Base-by-base conservation (phyloP, 768 basidiomycete species). In the Rhizopogon vinicolor region DNA sequence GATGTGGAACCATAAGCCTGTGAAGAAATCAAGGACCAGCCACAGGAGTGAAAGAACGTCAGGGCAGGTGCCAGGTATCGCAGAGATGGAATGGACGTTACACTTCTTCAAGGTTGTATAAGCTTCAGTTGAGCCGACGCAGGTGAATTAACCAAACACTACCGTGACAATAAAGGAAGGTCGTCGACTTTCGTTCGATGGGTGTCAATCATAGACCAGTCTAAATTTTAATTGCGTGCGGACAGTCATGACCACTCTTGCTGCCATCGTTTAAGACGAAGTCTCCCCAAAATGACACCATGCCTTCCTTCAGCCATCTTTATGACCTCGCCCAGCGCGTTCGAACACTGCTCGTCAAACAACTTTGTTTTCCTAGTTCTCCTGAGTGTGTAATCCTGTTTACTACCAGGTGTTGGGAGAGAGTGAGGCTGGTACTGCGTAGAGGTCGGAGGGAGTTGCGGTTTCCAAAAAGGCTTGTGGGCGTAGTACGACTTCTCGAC, bases 261-360 rank as follows among this genome's bases (percentile, higher is more conserved):
- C 9, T 56, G 57, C 68, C 68, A 70, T 0, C 62, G 65, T 57
- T 62, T 62, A 57, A 72, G 31, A 18, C 56, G 41, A 48, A 80
- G 64, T 62, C 80, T 76, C 39, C 84, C 85, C 53, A 87, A 67
- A 5, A 71, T 75, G 49, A 87, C 51, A n/a, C 66, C 64, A 48
- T 79, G 73, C 60, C 76, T 74, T 12, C 77, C 82, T 64, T 87
- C 86, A 19, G 84, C 85, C 76, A 87, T 76, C 54, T 70, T 73
- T 41, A 84, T 73, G 1, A 79, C 76, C 62, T 85, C 78, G 22
- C 78, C 76, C 1, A 87, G 62, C 29, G 78, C 75, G 35, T 74
- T 72, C 75, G 77, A 78, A 3, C 73, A 75, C 28, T 66, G 68
- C 16, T 69, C 69, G 16, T 74, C 70, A 31, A 78, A 60, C 3